Base-by-base conservation (phyloP, 2,329 filamentous ascomycete species). In the Dothistroma septosporum region DNA sequence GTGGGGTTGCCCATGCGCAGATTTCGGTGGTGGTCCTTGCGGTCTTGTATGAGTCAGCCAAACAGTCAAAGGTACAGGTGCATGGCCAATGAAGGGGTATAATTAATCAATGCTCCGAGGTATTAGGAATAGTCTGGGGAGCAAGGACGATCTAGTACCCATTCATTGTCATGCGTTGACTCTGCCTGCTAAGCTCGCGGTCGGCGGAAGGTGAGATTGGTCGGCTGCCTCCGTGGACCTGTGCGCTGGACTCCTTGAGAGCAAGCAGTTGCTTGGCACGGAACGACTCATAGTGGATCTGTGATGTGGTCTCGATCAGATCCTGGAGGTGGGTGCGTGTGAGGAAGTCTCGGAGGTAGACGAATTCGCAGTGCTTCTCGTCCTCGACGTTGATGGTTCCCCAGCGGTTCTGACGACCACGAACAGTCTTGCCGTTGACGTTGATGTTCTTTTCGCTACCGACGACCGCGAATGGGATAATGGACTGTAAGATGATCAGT, bases 241-340 rank as follows among this genome's bases (percentile, higher is more conserved):
- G 90, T 69, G 91, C 91, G 75, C 91, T 96, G 84, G 90, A 96
- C 83, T 99, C 94, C 87, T 97, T 99, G 76, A 99, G 85, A 61
- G 94, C 94, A 75, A 99, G 82, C 73, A 99, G 83, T 80, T 99
- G 94, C 87, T 99, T 99, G 73, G 94, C 92, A 79, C 94, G 92
- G 92, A 99, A 99, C 62, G 92, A 69, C 84, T 99, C 94, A 84
- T 99, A 99, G 85, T 99, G 94, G 79, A 97, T 99, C 83, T 99
- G 94, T 70, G 92, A 97, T 53, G 94, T 99, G 33, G 94, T 99
- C 82, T 99, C 94, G 78, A 99, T 97, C 69, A 99, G 86, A 74
- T 99, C 94, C 83, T 99, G 94, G 60, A 99, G 86, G 79, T 99
- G 94, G 66, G 94, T 97, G 75, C 94, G 91, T 72, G 95, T 96